Percentiles rank a stretch among this genome's conserved stretches.
These are phyloP conservation scores for Chaetomiaceae sp. DNA, from an alignment of 2,329 filamentous ascomycete species.

Conservation along the genomic window DNA sequence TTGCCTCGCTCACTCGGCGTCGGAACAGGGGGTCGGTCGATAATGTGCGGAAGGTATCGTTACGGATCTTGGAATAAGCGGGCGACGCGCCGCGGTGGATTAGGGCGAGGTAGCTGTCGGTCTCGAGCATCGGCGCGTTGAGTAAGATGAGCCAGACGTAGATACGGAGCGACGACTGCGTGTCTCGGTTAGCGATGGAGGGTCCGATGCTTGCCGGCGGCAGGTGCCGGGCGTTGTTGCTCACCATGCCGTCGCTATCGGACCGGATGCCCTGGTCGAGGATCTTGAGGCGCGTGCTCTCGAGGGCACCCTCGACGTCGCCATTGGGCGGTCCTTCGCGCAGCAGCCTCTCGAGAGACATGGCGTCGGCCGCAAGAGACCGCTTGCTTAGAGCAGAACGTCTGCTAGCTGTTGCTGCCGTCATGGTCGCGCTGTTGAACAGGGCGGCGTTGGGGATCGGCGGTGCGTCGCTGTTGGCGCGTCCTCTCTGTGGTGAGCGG, in stretches of 20 bases:
- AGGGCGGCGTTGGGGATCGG: constrained; percentile 26
- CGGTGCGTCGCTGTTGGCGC: constrained; percentile 69
- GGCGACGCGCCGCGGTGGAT: constrained; percentile 92
- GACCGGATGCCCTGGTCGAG: constrained; percentile 70
- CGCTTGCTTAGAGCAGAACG: constrained; percentile 44
- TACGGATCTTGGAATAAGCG: constrained; percentile 94
- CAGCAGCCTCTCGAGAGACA: constrained; percentile 69
- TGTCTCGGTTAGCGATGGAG: not conserved
- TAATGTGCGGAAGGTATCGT: constrained; percentile 95
- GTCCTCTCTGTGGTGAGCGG: constrained; percentile 51
- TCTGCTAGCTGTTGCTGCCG: constrained; percentile 32
- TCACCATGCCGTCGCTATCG: constrained; percentile 77
- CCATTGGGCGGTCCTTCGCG: constrained; percentile 74
- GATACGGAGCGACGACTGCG: constrained; percentile 82
- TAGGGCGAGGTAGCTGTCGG: constrained; percentile 82
- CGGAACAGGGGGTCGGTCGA: constrained; percentile 97
- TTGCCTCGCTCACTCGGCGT: constrained; percentile 90
- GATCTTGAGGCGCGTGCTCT: constrained; percentile 68
- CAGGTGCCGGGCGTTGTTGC: constrained; percentile 21
- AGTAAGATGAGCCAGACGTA: constrained; percentile 96
- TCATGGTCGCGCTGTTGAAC: constrained; percentile 23
- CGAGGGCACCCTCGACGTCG: constrained; percentile 62
- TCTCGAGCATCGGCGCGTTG: constrained; percentile 77
- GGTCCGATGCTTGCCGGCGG: not conserved
- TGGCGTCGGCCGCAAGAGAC: constrained; percentile 48